Evolutionary conservation across 2,329 filamentous ascomycete species (phyloP).

Genomic region (Colletotrichum phormii): DNA sequence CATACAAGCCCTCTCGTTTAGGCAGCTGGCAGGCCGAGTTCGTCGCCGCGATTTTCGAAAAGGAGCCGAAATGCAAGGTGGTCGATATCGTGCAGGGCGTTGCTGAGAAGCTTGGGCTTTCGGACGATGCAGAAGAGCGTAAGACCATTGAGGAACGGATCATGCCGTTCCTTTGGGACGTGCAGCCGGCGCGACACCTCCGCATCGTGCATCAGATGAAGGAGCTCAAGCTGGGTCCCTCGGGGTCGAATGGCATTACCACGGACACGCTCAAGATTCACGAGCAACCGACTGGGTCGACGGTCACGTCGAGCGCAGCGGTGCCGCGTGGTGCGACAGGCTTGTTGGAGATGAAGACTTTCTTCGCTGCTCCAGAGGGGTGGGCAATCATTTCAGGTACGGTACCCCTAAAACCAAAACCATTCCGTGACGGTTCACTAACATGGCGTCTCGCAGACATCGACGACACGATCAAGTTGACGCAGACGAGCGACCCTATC

Average conservation of each 20-base stretch:
- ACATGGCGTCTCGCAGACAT: slow-evolving; percentile 68
- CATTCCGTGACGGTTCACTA: slow-evolving; percentile 34
- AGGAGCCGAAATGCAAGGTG: slow-evolving; percentile 74
- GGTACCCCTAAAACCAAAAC: slow-evolving; percentile 23
- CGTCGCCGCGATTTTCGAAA: slow-evolving; percentile 83
- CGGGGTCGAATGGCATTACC: slow-evolving; percentile 78
- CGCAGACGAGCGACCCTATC: slow-evolving; percentile 81
- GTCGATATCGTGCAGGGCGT: slow-evolving; percentile 78
- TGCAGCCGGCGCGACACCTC: slow-evolving; percentile 77
- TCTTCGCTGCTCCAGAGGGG: slow-evolving; percentile 80
- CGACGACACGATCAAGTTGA: slow-evolving; percentile 96
- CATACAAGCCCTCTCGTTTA: slow-evolving; percentile 67
- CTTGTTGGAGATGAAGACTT: slow-evolving; percentile 73
- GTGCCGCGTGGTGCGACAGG: slow-evolving; percentile 66
- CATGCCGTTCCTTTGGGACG: slow-evolving; percentile 81
- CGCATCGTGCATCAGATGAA: slow-evolving; percentile 68
- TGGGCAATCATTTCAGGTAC: slow-evolving; percentile 85
- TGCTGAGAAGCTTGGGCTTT: slow-evolving; percentile 75
- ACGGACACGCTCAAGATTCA: slow-evolving; percentile 69
- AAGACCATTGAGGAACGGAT: slow-evolving; percentile 75
- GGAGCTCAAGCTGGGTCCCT: slow-evolving; percentile 72
- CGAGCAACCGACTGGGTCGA: slow-evolving; percentile 56
- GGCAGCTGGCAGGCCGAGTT: slow-evolving; percentile 83
- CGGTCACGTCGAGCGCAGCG: slow-evolving; percentile 59
- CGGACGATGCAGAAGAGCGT: slow-evolving; percentile 67